Percentiles rank a stretch among this genome's conserved stretches.
Evolutionary conservation across 129 eudicot species (phyloP).

Genomic region (Ambrosia trifida): DNA sequence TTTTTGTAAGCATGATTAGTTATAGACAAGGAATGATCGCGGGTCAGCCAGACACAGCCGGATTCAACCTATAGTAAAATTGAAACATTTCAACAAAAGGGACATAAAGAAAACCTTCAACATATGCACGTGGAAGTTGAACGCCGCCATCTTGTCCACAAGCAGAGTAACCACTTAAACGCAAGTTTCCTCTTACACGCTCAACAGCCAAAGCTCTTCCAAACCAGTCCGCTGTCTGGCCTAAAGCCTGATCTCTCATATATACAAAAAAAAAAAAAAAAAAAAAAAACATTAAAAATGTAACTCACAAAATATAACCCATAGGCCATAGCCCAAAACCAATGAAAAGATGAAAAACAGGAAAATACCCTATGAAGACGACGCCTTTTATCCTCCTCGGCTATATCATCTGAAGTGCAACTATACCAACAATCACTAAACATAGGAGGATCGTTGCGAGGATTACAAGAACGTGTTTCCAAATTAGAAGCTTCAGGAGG

Average conservation of each 20-base stretch:
- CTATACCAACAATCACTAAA: constrained; percentile 92
- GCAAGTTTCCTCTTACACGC: constrained; percentile 85
- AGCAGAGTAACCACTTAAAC: constrained; percentile 47
- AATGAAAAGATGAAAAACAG: neutral
- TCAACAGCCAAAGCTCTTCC: constrained; percentile 88
- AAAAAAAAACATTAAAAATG: constrained; percentile 3
- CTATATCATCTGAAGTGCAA: constrained; percentile 86
- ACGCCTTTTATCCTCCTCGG: constrained; percentile 80
- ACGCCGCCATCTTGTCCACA: constrained; percentile 7
- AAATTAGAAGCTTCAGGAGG: constrained; percentile 65
- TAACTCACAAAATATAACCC: neutral
- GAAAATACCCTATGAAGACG: constrained; percentile 77
- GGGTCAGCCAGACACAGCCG: neutral
- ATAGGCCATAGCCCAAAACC: neutral
- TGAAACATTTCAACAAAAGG: neutral
- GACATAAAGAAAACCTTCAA: constrained; percentile 3
- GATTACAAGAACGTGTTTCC: constrained; percentile 71
- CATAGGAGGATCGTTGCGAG: constrained; percentile 77
- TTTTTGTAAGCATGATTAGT: neutral
- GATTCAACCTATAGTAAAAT: neutral
- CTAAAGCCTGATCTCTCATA: constrained; percentile 69
- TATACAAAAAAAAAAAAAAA: neutral
- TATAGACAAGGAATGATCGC: neutral
- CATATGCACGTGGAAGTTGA: neutral
- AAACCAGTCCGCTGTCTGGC: constrained; percentile 98